A percentile compares a stretch with the other conserved stretches of the same genome.
Evolutionary conservation across 2,329 filamentous ascomycete species (phyloP).

Genomic region (Aspergillus arachidicola): DNA sequence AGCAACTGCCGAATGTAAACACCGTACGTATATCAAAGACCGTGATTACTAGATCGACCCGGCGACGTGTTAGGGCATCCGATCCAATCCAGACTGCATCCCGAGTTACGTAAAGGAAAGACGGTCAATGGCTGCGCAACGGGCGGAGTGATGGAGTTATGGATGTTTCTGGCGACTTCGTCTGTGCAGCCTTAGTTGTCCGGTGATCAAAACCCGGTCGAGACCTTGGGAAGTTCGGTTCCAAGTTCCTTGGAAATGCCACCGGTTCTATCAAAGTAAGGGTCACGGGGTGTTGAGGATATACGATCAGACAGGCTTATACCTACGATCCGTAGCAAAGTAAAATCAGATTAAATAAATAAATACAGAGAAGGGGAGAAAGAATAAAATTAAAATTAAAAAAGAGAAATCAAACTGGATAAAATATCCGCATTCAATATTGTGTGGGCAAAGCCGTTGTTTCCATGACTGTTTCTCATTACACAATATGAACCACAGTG

Average conservation of each 20-base stretch:
- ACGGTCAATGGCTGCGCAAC: conserved; percentile 12
- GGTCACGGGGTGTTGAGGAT: background rate
- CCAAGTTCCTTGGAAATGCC: background rate
- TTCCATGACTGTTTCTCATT: conserved; percentile 23
- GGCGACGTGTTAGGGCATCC: conserved; percentile 3
- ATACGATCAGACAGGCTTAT: background rate
- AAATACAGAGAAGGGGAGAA: too few relatives aligned
- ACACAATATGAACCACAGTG: conserved; percentile 19
- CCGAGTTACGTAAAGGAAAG: conserved; percentile 48
- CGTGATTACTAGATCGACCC: conserved; percentile 4
- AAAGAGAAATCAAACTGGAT: background rate
- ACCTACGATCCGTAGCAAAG: background rate
- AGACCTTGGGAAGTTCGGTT: background rate
- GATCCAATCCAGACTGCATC: conserved; percentile 18
- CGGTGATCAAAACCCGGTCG: conserved; percentile 10
- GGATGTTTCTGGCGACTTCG: conserved; percentile 19
- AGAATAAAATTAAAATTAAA: background rate
- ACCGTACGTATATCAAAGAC: background rate
- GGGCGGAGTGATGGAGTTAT: conserved; percentile 5
- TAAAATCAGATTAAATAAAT: too few relatives aligned
- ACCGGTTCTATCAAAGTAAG: background rate
- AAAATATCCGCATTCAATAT: background rate
- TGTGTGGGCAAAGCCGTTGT: conserved; percentile 2
- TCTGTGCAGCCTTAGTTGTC: conserved; percentile 1
- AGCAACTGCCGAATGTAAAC: background rate